Percentiles rank a stretch among this genome's conserved stretches.
phyloP scores from a whole-genome alignment of 495 filamentous ascomycete species.

The Aspergillus leporis region DNA sequence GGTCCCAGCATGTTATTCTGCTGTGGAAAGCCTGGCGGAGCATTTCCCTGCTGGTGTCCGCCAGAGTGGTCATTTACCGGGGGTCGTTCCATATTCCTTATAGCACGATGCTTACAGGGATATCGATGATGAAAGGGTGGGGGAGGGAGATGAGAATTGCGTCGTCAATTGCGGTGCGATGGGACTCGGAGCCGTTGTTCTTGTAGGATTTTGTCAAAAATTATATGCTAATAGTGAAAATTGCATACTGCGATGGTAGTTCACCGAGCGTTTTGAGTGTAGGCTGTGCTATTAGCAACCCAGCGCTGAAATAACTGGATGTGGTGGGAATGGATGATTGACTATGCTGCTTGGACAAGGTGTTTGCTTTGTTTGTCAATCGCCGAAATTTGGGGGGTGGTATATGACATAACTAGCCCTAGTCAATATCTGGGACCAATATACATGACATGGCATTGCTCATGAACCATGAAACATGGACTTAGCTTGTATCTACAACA shows the following conservation, averaged over 20 bases:
- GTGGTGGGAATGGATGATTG: background rate
- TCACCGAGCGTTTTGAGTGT: background rate
- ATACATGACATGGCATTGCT: background rate
- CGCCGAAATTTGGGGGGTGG: background rate
- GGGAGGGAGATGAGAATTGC: conserved; percentile 15
- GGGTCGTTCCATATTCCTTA: conserved; percentile 40
- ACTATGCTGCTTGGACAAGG: conserved; percentile 1
- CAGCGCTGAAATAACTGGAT: background rate
- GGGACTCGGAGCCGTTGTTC: background rate
- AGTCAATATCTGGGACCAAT: background rate
- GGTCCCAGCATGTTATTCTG: conserved; percentile 28
- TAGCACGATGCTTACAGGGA: background rate
- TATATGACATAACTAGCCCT: background rate
- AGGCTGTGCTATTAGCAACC: background rate
- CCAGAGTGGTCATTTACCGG: conserved; percentile 40
- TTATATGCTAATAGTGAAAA: background rate
- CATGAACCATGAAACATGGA: background rate
- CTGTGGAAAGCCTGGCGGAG: conserved; percentile 28
- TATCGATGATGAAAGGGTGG: conserved; percentile 6
- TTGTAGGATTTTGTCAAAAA: background rate
- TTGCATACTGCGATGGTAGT: conserved; percentile 11
- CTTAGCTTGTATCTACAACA: background rate
- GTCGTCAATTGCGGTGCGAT: conserved; percentile 6
- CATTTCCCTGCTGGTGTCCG: conserved; percentile 32
- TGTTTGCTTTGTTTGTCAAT: conserved; percentile 31